Conservation (phyloP, 148 eudicot genomes). For the Salicornia ramosissima region DNA sequence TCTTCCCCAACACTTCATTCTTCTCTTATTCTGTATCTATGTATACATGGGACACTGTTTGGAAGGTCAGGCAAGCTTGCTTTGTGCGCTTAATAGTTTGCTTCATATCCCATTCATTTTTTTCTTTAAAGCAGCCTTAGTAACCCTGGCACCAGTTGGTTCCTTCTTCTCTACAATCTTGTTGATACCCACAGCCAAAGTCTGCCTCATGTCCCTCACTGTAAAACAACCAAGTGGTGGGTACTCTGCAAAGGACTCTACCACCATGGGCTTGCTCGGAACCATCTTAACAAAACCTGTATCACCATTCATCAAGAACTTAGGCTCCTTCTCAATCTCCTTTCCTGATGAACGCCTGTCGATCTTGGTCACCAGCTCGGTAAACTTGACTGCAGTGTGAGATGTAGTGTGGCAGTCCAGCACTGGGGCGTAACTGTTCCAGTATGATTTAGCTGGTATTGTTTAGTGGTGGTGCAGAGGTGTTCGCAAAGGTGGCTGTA, state of each 20-base stretch:
- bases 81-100: no score
- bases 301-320: slow-evolving; percentile 37
- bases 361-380: no score
- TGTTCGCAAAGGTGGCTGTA: no score
- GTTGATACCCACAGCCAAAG: slow-evolving; percentile 35
- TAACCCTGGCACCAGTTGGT: slow-evolving; percentile 29
- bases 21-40: no score
- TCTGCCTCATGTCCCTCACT: slow-evolving; percentile 37
- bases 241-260: slow-evolving; percentile 29
- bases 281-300: slow-evolving; percentile 32
- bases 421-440: slow-evolving; percentile 35
- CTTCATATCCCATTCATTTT: slow-evolving; percentile 12
- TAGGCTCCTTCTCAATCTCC: no score
- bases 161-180: slow-evolving; percentile 35
- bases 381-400: no score
- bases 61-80: no score
- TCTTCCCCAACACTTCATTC: no score
- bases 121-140: slow-evolving; percentile 30
- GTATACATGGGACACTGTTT: no score
- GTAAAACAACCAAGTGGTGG: slow-evolving; percentile 36
- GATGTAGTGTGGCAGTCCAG: slow-evolving; percentile 41
- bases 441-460: no score
- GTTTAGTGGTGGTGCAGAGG: no score
- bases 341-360: no score
- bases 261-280: slow-evolving; percentile 36